These are phyloP conservation scores for Triticum dicoccoides DNA, from an alignment of 176 grass and related monocot species.

Conservation along the genomic window DNA sequence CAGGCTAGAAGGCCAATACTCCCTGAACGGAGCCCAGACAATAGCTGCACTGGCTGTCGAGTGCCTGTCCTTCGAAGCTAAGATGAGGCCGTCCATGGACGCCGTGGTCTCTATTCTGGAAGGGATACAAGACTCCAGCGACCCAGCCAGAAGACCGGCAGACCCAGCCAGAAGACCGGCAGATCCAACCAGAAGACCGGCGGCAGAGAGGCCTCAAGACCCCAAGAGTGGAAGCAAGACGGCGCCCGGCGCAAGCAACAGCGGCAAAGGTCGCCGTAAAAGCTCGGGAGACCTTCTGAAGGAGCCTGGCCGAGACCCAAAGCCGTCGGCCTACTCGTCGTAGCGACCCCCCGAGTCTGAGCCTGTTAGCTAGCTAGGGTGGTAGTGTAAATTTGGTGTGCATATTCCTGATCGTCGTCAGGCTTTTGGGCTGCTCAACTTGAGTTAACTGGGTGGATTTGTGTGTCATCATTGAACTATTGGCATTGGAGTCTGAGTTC, in stretches of 20 bases:
- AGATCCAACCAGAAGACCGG: slow-evolving; percentile 9
- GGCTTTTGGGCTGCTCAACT: slow-evolving; percentile 28
- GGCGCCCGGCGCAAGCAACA: slow-evolving; percentile 10
- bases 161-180: slow-evolving; percentile 6
- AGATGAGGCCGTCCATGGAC: slow-evolving; percentile 68
- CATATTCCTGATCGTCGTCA: slow-evolving; percentile 25
- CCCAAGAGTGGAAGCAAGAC: slow-evolving; percentile 28
- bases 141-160: neutral
- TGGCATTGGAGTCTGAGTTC: slow-evolving; percentile 30
- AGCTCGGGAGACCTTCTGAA: slow-evolving; percentile 31
- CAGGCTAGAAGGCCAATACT: slow-evolving; percentile 71
- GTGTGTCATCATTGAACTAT: slow-evolving; percentile 8
- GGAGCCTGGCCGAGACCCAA: slow-evolving; percentile 27
- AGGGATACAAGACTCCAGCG: slow-evolving; percentile 38
- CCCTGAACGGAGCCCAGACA: slow-evolving; percentile 46
- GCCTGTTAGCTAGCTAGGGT: slow-evolving; percentile 25
- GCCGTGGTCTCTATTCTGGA: slow-evolving; percentile 52
- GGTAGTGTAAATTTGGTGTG: slow-evolving; percentile 47
- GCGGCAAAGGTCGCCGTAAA: slow-evolving; percentile 25
- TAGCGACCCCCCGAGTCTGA: neutral
- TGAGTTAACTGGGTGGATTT: slow-evolving; percentile 11
- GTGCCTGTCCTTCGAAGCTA: slow-evolving; percentile 59
- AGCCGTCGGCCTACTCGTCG: neutral
- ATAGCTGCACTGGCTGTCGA: slow-evolving; percentile 54
- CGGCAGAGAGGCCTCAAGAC: slow-evolving; percentile 34